Evolutionary conservation across 257 asterid genomes (phyloP), one percentile per base, ranked within the genome.

Genomic region (Solanum rostratum): DNA sequence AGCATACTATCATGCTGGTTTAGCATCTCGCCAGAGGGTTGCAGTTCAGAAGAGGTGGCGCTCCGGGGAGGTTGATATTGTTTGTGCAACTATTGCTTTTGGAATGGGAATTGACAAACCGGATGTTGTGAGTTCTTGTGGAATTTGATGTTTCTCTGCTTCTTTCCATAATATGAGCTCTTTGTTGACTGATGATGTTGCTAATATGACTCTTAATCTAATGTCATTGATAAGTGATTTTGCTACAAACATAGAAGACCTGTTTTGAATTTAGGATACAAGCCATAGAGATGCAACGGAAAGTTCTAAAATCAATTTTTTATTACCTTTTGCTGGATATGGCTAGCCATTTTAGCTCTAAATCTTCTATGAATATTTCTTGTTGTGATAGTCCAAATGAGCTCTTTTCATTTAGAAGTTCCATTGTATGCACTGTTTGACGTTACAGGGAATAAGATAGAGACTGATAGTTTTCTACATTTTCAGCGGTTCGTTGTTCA

Each of bases 61-160:
- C 80, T 83, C 87, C 52, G 99, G 98, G 78, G 98, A 95, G 89
- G 93, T 90, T 87, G 94, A 93, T 37, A 95, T 97, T 54, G 97
- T 96, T 81, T 95, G 99, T 84, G 99, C 99, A 59, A 97, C 99
- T 79, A 95, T 97, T 88, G 99, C 99, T 91, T 97, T 97, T 81
- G 99, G 99, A 85, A 97, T 97, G 99, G 98, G 98, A 87, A 97
- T 97, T 46, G 99, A 97, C 90, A 97, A 97, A 91, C 94, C 99
- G 83, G 99, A 97, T 88, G 99, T 97, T 78, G 99, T 97, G 83
- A 95, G 99, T 92, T 82, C 55, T 53, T 46, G 46, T 79, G 30
- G 15, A 52, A 24, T 57, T 15, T 83, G 19, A 54, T 87, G 49
- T 55, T 85, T 53, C n/a, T 45, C 24, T 69, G 30, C 79, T n/a